Evolutionary conservation across 2,329 filamentous ascomycete species (phyloP).

Genomic region (Aspergillus sp.): DNA sequence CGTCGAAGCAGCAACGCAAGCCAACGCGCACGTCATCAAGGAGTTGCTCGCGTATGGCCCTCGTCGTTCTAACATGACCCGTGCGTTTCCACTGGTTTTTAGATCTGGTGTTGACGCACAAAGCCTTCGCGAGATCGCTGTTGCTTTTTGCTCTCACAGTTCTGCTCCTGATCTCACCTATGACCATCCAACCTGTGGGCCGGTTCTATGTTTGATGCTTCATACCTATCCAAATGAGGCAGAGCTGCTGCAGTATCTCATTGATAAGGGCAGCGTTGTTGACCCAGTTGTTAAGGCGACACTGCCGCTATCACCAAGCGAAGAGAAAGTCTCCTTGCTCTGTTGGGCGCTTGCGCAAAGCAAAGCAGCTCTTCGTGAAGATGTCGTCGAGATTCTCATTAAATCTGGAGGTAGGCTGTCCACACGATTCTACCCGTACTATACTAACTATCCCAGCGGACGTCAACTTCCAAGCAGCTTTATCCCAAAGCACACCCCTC

Average conservation of each 20-base stretch:
- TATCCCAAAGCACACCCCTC: conserved; percentile 8
- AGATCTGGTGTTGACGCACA: neutral
- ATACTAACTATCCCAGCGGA: conserved; percentile 1
- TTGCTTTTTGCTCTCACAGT: conserved; percentile 5
- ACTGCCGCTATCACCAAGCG: neutral
- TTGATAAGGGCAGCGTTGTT: conserved; percentile 1
- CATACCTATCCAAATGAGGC: conserved; percentile 1
- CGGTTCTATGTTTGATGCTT: conserved; percentile 2
- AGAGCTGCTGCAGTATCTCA: conserved; percentile 6
- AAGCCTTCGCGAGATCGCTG: conserved; percentile 3
- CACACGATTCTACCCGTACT: too few species aligned
- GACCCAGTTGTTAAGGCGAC: conserved; percentile 7
- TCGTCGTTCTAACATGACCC: neutral
- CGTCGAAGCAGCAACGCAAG: conserved; percentile 1
- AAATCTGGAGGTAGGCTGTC: neutral
- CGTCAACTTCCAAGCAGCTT: conserved; percentile 1
- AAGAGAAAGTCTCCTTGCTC: conserved; percentile 2
- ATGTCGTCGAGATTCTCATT: neutral
- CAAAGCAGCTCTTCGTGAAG: neutral
- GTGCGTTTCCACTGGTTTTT: conserved; percentile 3
- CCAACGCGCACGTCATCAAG: neutral
- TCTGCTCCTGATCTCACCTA: conserved; percentile 6
- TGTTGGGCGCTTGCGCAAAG: conserved; percentile 8
- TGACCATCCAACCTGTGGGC: conserved; percentile 1
- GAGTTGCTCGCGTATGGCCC: neutral